A percentile compares a stretch with the other conserved stretches of the same genome.
phyloP scores from a whole-genome alignment of 306 rosid species.

The Myrica gale region DNA sequence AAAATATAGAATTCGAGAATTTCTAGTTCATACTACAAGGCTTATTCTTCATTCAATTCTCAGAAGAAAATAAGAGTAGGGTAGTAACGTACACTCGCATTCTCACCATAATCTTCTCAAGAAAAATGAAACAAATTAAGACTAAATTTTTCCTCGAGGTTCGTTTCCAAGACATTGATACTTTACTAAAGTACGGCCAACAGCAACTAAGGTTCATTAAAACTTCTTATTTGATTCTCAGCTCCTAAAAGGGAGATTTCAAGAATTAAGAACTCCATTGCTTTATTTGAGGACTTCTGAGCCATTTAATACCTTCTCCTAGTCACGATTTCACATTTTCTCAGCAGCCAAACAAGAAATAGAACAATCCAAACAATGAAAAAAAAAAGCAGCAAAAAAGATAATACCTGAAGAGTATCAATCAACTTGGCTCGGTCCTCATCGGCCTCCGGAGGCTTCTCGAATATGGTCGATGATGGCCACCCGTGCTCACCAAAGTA shows the following conservation, averaged over 20 bases:
- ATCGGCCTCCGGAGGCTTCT: too few species aligned
- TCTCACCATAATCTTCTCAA: background rate
- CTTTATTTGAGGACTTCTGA: too few species aligned
- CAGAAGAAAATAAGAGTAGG: background rate
- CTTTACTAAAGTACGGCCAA: too few species aligned
- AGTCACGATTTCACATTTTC: constrained; percentile 1
- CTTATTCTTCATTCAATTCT: background rate
- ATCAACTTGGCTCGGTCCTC: too few species aligned
- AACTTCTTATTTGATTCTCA: too few species aligned
- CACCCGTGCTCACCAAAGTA: constrained; percentile 34
- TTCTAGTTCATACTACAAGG: background rate
- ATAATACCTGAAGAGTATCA: too few species aligned
- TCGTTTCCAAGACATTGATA: background rate
- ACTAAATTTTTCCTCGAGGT: background rate
- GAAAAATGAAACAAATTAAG: background rate
- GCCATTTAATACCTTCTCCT: background rate
- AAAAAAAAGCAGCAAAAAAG: background rate
- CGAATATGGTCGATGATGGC: background rate
- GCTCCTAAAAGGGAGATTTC: too few species aligned
- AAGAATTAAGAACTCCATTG: too few species aligned
- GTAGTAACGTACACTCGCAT: background rate
- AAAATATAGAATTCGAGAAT: background rate
- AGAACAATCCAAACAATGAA: background rate
- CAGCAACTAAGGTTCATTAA: too few species aligned
- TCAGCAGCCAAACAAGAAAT: constrained; percentile 10